Percentiles rank a stretch among this genome's conserved stretches.
These are phyloP conservation scores for Hydrangea macrophylla DNA, from an alignment of 148 eudicot species.

Conservation along the genomic window DNA sequence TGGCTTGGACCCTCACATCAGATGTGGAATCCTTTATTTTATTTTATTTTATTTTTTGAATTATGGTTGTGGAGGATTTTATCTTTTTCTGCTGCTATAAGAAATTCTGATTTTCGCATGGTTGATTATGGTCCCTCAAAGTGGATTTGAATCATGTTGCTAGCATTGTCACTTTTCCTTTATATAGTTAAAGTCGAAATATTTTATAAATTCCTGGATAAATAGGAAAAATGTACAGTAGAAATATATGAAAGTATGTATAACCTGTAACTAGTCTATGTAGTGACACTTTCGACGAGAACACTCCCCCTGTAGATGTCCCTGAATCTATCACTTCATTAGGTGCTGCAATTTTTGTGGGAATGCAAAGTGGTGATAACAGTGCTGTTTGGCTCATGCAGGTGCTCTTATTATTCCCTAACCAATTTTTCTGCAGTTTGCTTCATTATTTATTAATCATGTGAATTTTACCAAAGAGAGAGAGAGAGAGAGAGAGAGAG, in stretches of 20 bases:
- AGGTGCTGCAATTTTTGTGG: slow-evolving; percentile 46
- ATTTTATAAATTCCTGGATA: neutral
- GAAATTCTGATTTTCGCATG: no score
- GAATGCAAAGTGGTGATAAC: slow-evolving; percentile 51
- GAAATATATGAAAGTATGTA: neutral
- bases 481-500: no score
- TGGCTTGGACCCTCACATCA: no score
- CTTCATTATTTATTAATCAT: neutral
- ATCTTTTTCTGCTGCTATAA: no score
- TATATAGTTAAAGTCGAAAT: neutral
- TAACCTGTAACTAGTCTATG: slow-evolving; percentile 2
- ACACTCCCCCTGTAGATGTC: slow-evolving; percentile 49
- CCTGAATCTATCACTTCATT: slow-evolving; percentile 46
- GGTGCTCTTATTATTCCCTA: slow-evolving; percentile 17
- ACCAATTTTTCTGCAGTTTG: neutral
- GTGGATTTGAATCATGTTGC: no score
- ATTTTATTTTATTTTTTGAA: no score
- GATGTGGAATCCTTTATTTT: no score
- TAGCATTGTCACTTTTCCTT: neutral
- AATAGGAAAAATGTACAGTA: neutral
- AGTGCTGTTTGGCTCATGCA: slow-evolving; percentile 61
- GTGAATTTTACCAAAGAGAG: neutral
- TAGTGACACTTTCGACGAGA: slow-evolving; percentile 59
- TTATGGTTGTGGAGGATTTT: no score
- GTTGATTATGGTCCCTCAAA: no score